These are phyloP conservation scores for Pseudogymnoascus sp. DNA, from an alignment of 2,329 filamentous ascomycete species.

Conservation along the genomic window DNA sequence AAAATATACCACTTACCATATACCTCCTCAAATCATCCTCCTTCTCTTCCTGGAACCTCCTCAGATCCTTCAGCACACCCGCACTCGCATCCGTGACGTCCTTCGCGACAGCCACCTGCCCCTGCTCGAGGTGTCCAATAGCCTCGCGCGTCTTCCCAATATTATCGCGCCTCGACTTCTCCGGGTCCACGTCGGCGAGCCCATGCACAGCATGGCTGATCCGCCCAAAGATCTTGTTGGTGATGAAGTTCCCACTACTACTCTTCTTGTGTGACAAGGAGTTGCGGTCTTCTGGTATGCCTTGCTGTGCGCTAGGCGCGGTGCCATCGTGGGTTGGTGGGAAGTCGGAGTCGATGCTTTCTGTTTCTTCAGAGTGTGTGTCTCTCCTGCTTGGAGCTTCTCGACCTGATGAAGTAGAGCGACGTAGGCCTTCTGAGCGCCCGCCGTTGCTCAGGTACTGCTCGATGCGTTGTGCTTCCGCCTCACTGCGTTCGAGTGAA, in stretches of 20 bases:
- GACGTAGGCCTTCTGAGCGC: slow-evolving; percentile 50
- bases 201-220: slow-evolving; percentile 94
- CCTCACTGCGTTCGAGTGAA: slow-evolving; percentile 85
- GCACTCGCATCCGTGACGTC: slow-evolving; percentile 90
- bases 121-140: slow-evolving; percentile 79
- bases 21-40: slow-evolving; percentile 89
- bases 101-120: slow-evolving; percentile 75
- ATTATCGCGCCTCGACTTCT: slow-evolving; percentile 81
- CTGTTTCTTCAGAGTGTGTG: slow-evolving; percentile 61
- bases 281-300: slow-evolving; percentile 43
- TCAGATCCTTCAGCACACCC: slow-evolving; percentile 81
- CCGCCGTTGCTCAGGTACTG: slow-evolving; percentile 77
- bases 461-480: slow-evolving; percentile 86
- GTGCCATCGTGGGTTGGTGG: slow-evolving; percentile 77
- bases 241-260: slow-evolving; percentile 81
- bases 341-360: slow-evolving; percentile 93
- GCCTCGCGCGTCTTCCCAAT: slow-evolving; percentile 94
- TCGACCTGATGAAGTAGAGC: slow-evolving; percentile 53
- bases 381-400: slow-evolving; percentile 34
- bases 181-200: slow-evolving; percentile 91
- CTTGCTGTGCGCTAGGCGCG: slow-evolving; percentile 67
- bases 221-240: slow-evolving; percentile 86
- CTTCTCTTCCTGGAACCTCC: slow-evolving; percentile 89
- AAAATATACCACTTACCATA: slow-evolving; percentile 60
- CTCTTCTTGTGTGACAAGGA: slow-evolving; percentile 62